Conservation (phyloP, 257 asterid genomes). For the Gentiana dahurica region DNA sequence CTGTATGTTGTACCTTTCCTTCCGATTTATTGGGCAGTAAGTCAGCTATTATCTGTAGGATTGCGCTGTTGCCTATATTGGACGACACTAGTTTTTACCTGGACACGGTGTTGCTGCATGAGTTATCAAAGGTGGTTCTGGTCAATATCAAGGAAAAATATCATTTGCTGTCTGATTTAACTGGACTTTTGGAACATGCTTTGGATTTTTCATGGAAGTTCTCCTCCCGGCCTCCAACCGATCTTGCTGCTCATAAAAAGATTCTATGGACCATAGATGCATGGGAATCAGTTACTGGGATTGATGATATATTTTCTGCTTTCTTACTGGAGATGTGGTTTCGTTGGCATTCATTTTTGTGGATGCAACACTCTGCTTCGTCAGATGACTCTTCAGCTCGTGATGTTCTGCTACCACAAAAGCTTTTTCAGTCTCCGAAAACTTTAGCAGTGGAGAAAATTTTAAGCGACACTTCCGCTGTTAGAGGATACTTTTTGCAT, state of each 20-base stretch:
- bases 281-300: slow-evolving; percentile 44
- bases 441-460: slow-evolving; percentile 37
- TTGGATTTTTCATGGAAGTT: slow-evolving; percentile 41
- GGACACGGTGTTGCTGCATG: slow-evolving; percentile 54
- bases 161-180: slow-evolving; percentile 29
- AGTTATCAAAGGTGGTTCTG: slow-evolving; percentile 35
- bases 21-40: slow-evolving; percentile 38
- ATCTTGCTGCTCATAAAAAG: slow-evolving; percentile 66
- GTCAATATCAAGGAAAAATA: slow-evolving; percentile 40
- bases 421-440: slow-evolving; percentile 59
- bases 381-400: slow-evolving; percentile 26
- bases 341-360: slow-evolving; percentile 74
- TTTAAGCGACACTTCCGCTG: slow-evolving; percentile 32
- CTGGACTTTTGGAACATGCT: slow-evolving; percentile 35
- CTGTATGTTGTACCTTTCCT: slow-evolving; percentile 55
- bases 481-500: slow-evolving; percentile 52
- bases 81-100: slow-evolving; percentile 67
- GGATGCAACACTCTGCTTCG: slow-evolving; percentile 44
- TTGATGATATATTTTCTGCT: slow-evolving; percentile 40
- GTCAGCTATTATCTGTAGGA: slow-evolving; percentile 48
- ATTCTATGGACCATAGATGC: slow-evolving; percentile 78
- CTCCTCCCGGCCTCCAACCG: slow-evolving; percentile 75
- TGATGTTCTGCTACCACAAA: slow-evolving; percentile 39
- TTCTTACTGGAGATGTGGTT: slow-evolving; percentile 77
- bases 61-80: slow-evolving; percentile 44